Conservation (phyloP, 176 grass and related monocot genomes). For the Cocos nucifera region DNA sequence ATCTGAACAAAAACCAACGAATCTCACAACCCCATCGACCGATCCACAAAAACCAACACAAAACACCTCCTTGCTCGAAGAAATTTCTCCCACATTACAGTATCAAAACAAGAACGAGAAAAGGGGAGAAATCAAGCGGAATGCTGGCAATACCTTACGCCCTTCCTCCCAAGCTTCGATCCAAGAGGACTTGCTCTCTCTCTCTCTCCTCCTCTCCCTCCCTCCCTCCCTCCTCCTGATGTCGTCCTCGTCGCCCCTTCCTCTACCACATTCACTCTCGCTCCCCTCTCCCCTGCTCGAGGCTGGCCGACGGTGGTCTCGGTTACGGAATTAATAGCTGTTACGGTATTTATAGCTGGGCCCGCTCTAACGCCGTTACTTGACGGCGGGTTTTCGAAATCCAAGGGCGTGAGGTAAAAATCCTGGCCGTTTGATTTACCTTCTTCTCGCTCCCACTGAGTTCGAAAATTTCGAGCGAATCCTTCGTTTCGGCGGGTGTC, state of each 20-base stretch:
- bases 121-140: neutral
- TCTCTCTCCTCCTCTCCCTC: neutral
- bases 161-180: neutral
- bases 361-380: constrained; percentile 2
- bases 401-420: neutral
- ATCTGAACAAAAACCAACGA: too few relatives aligned
- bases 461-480: too few relatives aligned
- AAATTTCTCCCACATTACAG: neutral
- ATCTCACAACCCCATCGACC: neutral
- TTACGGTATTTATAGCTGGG: neutral
- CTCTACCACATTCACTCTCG: neutral
- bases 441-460: too few relatives aligned
- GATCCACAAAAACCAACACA: neutral
- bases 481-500: too few relatives aligned
- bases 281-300: neutral
- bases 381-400: constrained; percentile 7
- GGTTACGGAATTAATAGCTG: neutral
- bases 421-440: too few relatives aligned
- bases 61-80: neutral
- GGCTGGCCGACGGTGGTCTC: too few relatives aligned
- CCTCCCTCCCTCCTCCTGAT: neutral
- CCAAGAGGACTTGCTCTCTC: neutral
- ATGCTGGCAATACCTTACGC: neutral
- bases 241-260: neutral
- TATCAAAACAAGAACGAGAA: neutral